Evolutionary conservation across 2,329 filamentous ascomycete genomes (phyloP).

Genomic region (Fusarium gaditjirri): DNA sequence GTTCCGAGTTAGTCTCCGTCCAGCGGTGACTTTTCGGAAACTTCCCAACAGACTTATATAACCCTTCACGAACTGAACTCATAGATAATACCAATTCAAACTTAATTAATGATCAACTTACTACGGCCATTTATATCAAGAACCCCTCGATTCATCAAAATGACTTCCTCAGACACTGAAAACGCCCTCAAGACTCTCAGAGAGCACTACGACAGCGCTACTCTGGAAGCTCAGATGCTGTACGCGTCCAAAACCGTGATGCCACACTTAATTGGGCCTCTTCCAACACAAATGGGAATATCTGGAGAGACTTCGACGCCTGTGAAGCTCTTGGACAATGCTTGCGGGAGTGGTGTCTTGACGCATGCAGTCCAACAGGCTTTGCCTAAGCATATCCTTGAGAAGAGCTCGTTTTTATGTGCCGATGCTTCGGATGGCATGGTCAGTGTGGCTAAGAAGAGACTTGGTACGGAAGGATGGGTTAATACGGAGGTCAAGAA

Average conservation of each 20-base stretch:
- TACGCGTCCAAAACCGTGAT: conserved; percentile 35
- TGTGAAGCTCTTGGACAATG: conserved; percentile 60
- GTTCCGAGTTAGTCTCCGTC: conserved; percentile 22
- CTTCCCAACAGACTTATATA: conserved; percentile 10
- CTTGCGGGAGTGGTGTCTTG: conserved; percentile 63
- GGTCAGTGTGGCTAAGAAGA: conserved; percentile 53
- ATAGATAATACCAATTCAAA: neutral
- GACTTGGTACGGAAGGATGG: conserved; percentile 57
- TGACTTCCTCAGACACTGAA: conserved; percentile 9
- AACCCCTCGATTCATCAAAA: neutral
- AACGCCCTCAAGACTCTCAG: conserved; percentile 22
- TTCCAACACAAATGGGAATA: conserved; percentile 44
- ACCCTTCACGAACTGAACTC: neutral
- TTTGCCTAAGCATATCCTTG: conserved; percentile 52
- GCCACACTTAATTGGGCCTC: conserved; percentile 25
- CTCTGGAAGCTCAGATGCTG: conserved; percentile 29
- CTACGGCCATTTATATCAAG: neutral
- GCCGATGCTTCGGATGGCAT: conserved; percentile 58
- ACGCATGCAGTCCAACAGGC: conserved; percentile 56
- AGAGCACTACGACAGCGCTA: conserved; percentile 24
- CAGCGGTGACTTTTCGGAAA: conserved; percentile 37
- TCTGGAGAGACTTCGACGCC: conserved; percentile 38
- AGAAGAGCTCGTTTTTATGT: conserved; percentile 59
- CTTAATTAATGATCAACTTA: neutral
- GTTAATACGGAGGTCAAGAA: conserved; percentile 55